Evolutionary conservation across 306 rosid species (phyloP).

Genomic region (Notholithocarpus densiflorus): DNA sequence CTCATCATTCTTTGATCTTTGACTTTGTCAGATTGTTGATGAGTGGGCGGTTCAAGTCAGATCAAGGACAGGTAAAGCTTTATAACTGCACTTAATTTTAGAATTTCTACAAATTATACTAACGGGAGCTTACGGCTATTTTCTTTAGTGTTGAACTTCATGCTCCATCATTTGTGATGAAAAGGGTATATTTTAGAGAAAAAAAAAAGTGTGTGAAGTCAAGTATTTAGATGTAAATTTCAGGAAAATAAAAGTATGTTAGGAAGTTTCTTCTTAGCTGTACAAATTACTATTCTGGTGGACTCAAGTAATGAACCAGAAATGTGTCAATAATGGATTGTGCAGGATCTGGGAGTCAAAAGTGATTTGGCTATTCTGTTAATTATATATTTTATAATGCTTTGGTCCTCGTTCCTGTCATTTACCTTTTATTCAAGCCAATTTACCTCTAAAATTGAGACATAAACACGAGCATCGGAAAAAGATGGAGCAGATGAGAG

Average conservation of each 20-base stretch:
- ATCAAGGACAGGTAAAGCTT: constrained; percentile 61
- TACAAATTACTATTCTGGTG: background rate
- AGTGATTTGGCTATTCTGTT: background rate
- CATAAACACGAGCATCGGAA: background rate
- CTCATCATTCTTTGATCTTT: background rate
- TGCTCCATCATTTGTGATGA: background rate
- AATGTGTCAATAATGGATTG: background rate
- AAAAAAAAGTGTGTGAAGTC: background rate
- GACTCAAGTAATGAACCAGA: background rate
- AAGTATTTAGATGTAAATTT: background rate
- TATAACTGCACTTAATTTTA: background rate
- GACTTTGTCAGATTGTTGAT: constrained; percentile 59
- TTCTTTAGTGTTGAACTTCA: constrained; percentile 9
- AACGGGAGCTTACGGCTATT: background rate
- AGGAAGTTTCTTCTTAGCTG: background rate
- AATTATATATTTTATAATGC: background rate
- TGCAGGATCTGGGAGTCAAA: background rate
- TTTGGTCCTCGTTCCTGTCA: background rate
- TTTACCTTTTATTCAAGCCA: background rate
- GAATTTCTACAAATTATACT: constrained; percentile 11
- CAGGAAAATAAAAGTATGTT: background rate
- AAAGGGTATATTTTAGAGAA: background rate
- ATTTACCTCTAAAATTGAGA: background rate
- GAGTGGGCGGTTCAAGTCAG: constrained; percentile 87
- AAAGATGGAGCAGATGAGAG: background rate